These are phyloP conservation scores for Periglandula ipomoeae DNA, from an alignment of 2,329 filamentous ascomycete genomes.

Conservation along the genomic window DNA sequence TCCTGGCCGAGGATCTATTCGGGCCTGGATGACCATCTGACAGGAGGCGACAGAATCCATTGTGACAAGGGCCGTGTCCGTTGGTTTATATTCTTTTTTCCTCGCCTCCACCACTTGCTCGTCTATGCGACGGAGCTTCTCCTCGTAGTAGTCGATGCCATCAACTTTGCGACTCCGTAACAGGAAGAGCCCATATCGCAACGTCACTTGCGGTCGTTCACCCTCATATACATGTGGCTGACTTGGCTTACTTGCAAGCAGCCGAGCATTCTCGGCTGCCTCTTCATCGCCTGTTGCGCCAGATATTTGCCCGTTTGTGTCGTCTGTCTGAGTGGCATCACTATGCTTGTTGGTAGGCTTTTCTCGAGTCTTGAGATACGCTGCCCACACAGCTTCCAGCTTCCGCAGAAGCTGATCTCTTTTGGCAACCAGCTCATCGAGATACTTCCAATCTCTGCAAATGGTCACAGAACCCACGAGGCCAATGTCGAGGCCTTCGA, in stretches of 20 bases:
- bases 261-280: slow-evolving; percentile 47
- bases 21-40: slow-evolving; percentile 94
- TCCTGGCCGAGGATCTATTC: slow-evolving; percentile 82
- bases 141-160: slow-evolving; percentile 89
- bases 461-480: slow-evolving; percentile 81
- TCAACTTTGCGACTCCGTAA: slow-evolving; percentile 68
- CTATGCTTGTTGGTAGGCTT: slow-evolving; percentile 9
- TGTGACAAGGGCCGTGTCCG: slow-evolving; percentile 85
- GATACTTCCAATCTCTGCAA: slow-evolving; percentile 75
- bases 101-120: slow-evolving; percentile 62
- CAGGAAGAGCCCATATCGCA: slow-evolving; percentile 72
- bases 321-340: slow-evolving; percentile 8
- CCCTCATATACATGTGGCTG: slow-evolving; percentile 28
- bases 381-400: slow-evolving; percentile 77
- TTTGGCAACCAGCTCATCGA: slow-evolving; percentile 66
- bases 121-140: slow-evolving; percentile 71
- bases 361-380: slow-evolving; percentile 35
- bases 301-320: slow-evolving; percentile 19
- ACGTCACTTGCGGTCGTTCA: slow-evolving; percentile 55
- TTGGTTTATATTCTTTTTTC: slow-evolving; percentile 66
- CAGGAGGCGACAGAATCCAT: slow-evolving; percentile 90
- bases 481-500: slow-evolving; percentile 82
- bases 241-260: slow-evolving; percentile 41
- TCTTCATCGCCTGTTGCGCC: slow-evolving; percentile 27
- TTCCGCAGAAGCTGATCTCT: slow-evolving; percentile 57